Percentiles rank a stretch among this genome's conserved stretches.
These are phyloP conservation scores for Tuber indicum DNA, from an alignment of 495 filamentous ascomycete species.

Conservation along the genomic window DNA sequence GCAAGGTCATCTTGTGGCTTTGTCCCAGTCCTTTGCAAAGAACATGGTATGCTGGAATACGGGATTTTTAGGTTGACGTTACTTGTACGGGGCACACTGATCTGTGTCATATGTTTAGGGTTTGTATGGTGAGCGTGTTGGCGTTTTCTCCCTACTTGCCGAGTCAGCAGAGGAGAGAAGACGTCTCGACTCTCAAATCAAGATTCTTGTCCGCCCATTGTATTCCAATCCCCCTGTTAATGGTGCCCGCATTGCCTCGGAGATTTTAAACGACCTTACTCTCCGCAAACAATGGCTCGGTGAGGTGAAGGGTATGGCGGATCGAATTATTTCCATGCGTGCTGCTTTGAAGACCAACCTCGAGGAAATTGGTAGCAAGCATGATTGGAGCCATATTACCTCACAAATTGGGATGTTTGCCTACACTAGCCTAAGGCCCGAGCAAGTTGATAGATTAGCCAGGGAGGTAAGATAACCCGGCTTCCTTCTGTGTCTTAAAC, in stretches of 20 bases:
- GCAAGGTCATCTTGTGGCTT: constrained; percentile 80
- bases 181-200: constrained; percentile 93
- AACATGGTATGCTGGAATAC: constrained; percentile 68
- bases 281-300: constrained; percentile 91
- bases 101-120: constrained; percentile 50
- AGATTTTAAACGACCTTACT: constrained; percentile 80
- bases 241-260: constrained; percentile 85
- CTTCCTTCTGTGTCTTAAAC: neutral
- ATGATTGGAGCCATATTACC: constrained; percentile 98
- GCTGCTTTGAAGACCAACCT: constrained; percentile 86
- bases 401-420: constrained; percentile 99
- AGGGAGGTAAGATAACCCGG: constrained; percentile 61
- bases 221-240: constrained; percentile 98
- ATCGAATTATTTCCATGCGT: constrained; percentile 98
- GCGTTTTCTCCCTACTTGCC: constrained; percentile 89
- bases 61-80: neutral
- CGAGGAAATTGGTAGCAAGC: constrained; percentile 86
- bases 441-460: constrained; percentile 86
- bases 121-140: constrained; percentile 96
- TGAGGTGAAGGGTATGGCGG: constrained; percentile 98
- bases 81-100: neutral
- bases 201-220: constrained; percentile 92
- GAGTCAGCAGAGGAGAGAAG: constrained; percentile 83
- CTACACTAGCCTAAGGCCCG: constrained; percentile 85
- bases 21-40: constrained; percentile 97